Evolutionary conservation across 495 filamentous ascomycete genomes (phyloP).

Genomic region (Pseudomonodictys pantanalensis): DNA sequence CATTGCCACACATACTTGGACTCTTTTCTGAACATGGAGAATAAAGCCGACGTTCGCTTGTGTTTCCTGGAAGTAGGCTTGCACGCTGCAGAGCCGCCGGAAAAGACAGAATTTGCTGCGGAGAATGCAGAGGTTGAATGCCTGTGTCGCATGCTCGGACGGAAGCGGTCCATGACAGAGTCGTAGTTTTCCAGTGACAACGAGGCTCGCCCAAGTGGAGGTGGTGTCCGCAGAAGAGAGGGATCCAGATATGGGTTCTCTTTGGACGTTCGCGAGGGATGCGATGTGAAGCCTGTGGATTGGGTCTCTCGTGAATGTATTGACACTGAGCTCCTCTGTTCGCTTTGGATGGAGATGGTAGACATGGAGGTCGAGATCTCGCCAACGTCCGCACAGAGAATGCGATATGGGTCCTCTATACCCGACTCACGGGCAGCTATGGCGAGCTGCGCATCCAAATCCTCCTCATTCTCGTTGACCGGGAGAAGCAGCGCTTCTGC

Average conservation of each 20-base stretch:
- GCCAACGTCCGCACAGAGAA: slow-evolving; percentile 20
- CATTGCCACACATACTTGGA: slow-evolving; percentile 15
- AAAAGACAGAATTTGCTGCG: slow-evolving; percentile 5
- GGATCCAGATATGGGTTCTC: slow-evolving; percentile 20
- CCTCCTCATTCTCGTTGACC: slow-evolving; percentile 22
- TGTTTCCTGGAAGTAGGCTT: slow-evolving; percentile 14
- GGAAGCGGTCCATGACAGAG: slow-evolving; percentile 12
- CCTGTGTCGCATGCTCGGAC: slow-evolving; percentile 8
- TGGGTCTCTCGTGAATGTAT: slow-evolving; percentile 33
- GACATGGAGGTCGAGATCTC: slow-evolving; percentile 22
- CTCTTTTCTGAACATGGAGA: slow-evolving; percentile 30
- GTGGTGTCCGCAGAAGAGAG: not conserved
- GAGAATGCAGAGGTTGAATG: slow-evolving; percentile 20
- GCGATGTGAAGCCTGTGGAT: slow-evolving; percentile 33
- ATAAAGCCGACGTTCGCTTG: slow-evolving; percentile 18
- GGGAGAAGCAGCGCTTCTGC: slow-evolving; percentile 19
- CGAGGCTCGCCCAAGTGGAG: slow-evolving; percentile 2
- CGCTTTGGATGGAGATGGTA: slow-evolving; percentile 24
- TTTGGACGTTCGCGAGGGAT: slow-evolving; percentile 31
- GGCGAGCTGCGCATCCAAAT: slow-evolving; percentile 25
- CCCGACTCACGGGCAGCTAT: slow-evolving; percentile 27
- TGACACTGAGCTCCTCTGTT: slow-evolving; percentile 29
- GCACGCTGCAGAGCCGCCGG: not conserved
- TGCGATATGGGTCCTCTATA: slow-evolving; percentile 29
- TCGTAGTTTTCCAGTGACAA: slow-evolving; percentile 18